phyloP scores from a whole-genome alignment of 2,329 filamentous ascomycete species.

The Diaporthe ilicicola region DNA sequence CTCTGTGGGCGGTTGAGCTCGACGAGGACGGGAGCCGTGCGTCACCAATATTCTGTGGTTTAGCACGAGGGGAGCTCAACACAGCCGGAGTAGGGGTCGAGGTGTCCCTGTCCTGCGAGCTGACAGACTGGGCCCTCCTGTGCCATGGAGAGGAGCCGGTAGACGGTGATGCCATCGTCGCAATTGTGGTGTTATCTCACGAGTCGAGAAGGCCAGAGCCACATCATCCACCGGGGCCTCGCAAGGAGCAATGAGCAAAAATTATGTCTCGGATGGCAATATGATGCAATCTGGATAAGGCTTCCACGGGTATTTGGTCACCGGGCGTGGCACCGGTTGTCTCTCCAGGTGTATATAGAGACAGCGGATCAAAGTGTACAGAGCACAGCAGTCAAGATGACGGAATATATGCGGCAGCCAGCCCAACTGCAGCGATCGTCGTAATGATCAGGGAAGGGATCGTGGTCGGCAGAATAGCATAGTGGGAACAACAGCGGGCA shows the following conservation, averaged over 20 bases:
- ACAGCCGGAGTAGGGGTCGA: slow-evolving; percentile 35
- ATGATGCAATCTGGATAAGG: slow-evolving; percentile 1
- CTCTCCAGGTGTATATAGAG: background rate
- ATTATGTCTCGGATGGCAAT: slow-evolving; percentile 23
- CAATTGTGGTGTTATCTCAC: slow-evolving; percentile 19
- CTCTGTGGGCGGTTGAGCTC: slow-evolving; percentile 57
- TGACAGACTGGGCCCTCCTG: slow-evolving; percentile 48
- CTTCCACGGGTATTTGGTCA: background rate
- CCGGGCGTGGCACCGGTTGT: background rate
- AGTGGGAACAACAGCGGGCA: background rate
- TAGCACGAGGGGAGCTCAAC: slow-evolving; percentile 33
- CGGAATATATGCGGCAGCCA: slow-evolving; percentile 11
- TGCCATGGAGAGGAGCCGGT: slow-evolving; percentile 60
- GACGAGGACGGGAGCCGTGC: slow-evolving; percentile 51
- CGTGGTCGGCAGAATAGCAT: background rate
- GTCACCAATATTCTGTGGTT: slow-evolving; percentile 40
- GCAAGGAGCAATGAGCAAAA: slow-evolving; percentile 10
- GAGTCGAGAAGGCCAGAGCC: slow-evolving; percentile 11
- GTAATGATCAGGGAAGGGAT: background rate
- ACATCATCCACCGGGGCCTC: slow-evolving; percentile 12
- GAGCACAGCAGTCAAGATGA: slow-evolving; percentile 4
- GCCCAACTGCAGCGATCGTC: slow-evolving; percentile 13
- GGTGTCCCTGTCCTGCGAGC: slow-evolving; percentile 42
- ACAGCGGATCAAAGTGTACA: background rate
- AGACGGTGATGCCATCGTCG: slow-evolving; percentile 55